These are phyloP conservation scores for Fraxinus greggii DNA, from an alignment of 305 asterid species.

Conservation along the genomic window DNA sequence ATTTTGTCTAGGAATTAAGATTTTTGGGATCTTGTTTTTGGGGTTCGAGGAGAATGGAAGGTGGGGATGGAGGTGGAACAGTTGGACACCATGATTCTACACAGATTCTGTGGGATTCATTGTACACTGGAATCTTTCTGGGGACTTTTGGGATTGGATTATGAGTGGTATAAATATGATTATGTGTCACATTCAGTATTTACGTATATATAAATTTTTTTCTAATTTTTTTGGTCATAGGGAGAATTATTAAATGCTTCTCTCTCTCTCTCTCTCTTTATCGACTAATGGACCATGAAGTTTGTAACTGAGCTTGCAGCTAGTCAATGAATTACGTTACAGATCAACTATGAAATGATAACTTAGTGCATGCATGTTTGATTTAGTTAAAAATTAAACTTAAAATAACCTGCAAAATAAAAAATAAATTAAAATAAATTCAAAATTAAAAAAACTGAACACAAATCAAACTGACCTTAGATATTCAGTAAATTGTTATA, in stretches of 20 bases:
- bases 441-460: too few relatives aligned
- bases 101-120: constrained; percentile 19
- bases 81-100: constrained; percentile 45
- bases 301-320: background rate
- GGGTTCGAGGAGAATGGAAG: constrained; percentile 27
- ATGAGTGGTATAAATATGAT: constrained; percentile 25
- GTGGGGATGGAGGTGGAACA: constrained; percentile 40
- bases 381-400: too few relatives aligned
- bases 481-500: too few relatives aligned
- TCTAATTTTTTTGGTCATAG: too few relatives aligned
- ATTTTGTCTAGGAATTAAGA: background rate
- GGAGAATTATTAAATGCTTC: background rate
- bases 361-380: too few relatives aligned
- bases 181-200: background rate
- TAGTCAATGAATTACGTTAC: background rate
- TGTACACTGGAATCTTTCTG: constrained; percentile 20
- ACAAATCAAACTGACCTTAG: too few relatives aligned
- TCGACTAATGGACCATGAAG: background rate
- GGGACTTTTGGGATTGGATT: constrained; percentile 10
- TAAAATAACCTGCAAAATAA: too few relatives aligned
- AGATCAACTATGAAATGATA: too few relatives aligned
- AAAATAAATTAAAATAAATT: too few relatives aligned
- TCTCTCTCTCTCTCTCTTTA: background rate
- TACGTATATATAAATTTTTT: too few relatives aligned
- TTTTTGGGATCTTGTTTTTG: background rate